A percentile compares a stretch with the other conserved stretches of the same genome.
phyloP scores from a whole-genome alignment of 768 basidiomycete genomes.

The Pulveroboletus sp. region DNA sequence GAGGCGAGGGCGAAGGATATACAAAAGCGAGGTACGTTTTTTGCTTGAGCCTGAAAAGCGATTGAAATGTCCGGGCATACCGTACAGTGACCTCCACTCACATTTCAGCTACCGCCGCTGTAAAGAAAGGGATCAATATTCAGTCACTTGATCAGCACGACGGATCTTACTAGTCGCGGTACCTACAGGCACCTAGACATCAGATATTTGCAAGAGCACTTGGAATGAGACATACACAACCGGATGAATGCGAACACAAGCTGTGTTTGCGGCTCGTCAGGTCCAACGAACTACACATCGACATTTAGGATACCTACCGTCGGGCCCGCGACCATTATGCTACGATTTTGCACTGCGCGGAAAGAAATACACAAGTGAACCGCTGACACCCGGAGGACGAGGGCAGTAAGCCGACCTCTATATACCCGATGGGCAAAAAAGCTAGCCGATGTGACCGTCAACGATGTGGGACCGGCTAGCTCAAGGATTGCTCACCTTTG shows the following conservation, averaged over 20 bases:
- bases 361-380: not conserved
- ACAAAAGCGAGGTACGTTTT: conserved; percentile 6
- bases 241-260: conserved; percentile 14
- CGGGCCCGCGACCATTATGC: conserved; percentile 9
- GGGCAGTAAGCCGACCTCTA: conserved; percentile 7
- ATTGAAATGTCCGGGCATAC: not conserved
- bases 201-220: not conserved
- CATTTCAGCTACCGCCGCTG: conserved; percentile 22
- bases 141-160: not conserved
- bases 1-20: conserved; percentile 3
- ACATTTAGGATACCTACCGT: conserved; percentile 8
- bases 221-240: conserved; percentile 8
- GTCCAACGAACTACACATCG: not conserved
- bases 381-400: not conserved
- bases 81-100: not conserved
- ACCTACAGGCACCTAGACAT: conserved; percentile 1
- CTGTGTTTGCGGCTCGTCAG: conserved; percentile 6
- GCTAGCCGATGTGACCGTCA: conserved; percentile 4
- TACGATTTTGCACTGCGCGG: conserved; percentile 12
- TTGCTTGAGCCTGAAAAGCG: conserved; percentile 10
- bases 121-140: not conserved
- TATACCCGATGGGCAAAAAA: conserved; percentile 26
- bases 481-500: conserved; percentile 10
- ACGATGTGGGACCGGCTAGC: not conserved
- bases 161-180: conserved; percentile 17